These are phyloP conservation scores for Leucogyrophana mollusca DNA, from an alignment of 768 basidiomycete species.

Conservation along the genomic window DNA sequence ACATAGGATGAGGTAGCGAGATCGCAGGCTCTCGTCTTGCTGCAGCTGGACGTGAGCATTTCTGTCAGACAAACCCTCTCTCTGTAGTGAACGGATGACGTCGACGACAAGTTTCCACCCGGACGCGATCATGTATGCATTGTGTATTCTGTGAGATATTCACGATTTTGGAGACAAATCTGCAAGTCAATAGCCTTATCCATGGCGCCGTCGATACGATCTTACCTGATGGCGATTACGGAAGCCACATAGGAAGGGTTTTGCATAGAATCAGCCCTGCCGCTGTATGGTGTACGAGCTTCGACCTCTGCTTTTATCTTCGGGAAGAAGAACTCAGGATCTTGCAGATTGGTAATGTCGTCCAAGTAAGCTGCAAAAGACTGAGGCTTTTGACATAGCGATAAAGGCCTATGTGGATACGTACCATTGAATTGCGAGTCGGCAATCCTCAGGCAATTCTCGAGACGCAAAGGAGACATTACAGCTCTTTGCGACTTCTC, in stretches of 20 bases:
- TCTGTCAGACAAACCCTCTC: slow-evolving; percentile 52
- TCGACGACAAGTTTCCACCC: slow-evolving; percentile 76
- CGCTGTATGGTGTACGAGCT: slow-evolving; percentile 42
- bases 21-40: slow-evolving; percentile 47
- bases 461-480: slow-evolving; percentile 61
- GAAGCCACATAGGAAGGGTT: slow-evolving; percentile 55
- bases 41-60: slow-evolving; percentile 54
- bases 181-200: neutral
- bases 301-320: slow-evolving; percentile 56
- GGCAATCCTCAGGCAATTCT: slow-evolving; percentile 63
- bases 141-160: slow-evolving; percentile 61
- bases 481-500: slow-evolving; percentile 57
- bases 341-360: slow-evolving; percentile 65
- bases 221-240: slow-evolving; percentile 58
- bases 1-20: slow-evolving; percentile 61
- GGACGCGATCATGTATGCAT: slow-evolving; percentile 78
- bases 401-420: slow-evolving; percentile 10
- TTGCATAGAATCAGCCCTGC: slow-evolving; percentile 22
- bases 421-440: slow-evolving; percentile 72
- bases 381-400: slow-evolving; percentile 6
- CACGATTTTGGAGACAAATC: slow-evolving; percentile 5
- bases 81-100: slow-evolving; percentile 52
- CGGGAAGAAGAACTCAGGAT: slow-evolving; percentile 59
- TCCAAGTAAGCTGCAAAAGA: slow-evolving; percentile 57
- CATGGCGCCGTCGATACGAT: neutral